These are phyloP conservation scores for Aplosporella prunicola DNA, from an alignment of 2,329 filamentous ascomycete genomes.

Conservation along the genomic window DNA sequence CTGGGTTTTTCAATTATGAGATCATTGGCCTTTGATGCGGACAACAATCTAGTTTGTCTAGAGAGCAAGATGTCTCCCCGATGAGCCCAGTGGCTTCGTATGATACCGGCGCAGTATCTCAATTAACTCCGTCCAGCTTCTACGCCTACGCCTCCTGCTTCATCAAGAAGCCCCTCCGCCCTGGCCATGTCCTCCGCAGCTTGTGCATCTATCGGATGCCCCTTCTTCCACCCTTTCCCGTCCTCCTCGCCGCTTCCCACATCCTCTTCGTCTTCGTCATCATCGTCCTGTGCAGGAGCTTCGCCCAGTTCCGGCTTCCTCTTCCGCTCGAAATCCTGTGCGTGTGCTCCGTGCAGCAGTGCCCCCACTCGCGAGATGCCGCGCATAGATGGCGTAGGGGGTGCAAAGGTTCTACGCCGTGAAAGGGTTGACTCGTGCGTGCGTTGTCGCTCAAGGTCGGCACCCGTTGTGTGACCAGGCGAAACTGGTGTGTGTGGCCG, in stretches of 20 bases:
- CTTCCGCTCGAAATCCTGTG: slow-evolving; percentile 83
- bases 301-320: slow-evolving; percentile 41
- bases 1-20: no score
- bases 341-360: slow-evolving; percentile 76
- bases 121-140: no score
- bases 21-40: no score
- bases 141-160: no score
- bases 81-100: no score
- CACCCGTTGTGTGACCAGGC: slow-evolving; percentile 5
- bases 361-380: slow-evolving; percentile 48
- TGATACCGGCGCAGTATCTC: no score
- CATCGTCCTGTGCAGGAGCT: slow-evolving; percentile 13
- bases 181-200: slow-evolving; percentile 3
- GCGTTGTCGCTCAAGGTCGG: slow-evolving; percentile 9
- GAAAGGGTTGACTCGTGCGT: slow-evolving; percentile 14
- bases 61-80: no score
- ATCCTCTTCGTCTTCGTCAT: slow-evolving; percentile 23
- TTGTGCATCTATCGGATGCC: slow-evolving; percentile 1
- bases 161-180: no score
- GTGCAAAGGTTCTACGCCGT: slow-evolving; percentile 13
- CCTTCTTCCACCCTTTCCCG: slow-evolving; percentile 21
- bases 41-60: no score
- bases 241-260: slow-evolving; percentile 26
- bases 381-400: slow-evolving; percentile 26
- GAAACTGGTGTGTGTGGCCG: background rate